A percentile compares a stretch with the other conserved stretches of the same genome.
These are phyloP conservation scores for Curvularia hawaiiensis DNA, from an alignment of 2,329 filamentous ascomycete genomes.

Conservation along the genomic window DNA sequence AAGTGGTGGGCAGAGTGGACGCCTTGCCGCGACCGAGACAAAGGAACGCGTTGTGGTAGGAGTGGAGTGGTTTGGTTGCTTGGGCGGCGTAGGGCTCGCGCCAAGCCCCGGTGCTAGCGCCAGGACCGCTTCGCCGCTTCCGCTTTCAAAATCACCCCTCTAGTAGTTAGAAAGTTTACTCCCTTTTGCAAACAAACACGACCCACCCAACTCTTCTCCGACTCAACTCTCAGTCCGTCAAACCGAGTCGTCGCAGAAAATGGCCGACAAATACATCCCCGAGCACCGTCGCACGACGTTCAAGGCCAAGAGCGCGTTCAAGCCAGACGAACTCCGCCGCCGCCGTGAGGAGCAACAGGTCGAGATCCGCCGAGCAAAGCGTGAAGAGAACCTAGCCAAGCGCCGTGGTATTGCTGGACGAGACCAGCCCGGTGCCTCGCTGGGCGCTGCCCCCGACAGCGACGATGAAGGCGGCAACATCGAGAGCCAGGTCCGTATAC, in stretches of 20 bases:
- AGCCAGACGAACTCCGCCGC: constrained; percentile 97
- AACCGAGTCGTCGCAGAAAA: constrained; percentile 57
- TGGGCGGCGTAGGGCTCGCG: constrained; percentile 20
- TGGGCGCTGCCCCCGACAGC: constrained; percentile 90
- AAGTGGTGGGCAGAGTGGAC: background rate
- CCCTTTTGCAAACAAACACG: constrained; percentile 42
- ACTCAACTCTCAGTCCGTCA: constrained; percentile 23
- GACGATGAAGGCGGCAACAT: constrained; percentile 96
- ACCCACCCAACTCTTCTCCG: constrained; percentile 22
- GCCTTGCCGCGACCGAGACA: background rate
- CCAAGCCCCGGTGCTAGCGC: constrained; percentile 22
- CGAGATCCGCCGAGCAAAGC: constrained; percentile 97
- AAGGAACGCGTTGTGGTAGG: constrained; percentile 5
- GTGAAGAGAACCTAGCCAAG: constrained; percentile 99
- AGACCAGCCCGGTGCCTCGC: constrained; percentile 74
- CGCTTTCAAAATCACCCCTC: constrained; percentile 43
- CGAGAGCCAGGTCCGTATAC: constrained; percentile 83
- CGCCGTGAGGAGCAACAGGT: constrained; percentile 99
- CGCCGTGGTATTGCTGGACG: constrained; percentile 88
- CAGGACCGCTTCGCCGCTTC: constrained; percentile 39
- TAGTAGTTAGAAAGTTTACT: constrained; percentile 34
- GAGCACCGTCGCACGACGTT: constrained; percentile 99
- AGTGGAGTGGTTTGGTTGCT: constrained; percentile 18
- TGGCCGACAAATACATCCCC: constrained; percentile 99
- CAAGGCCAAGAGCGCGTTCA: constrained; percentile 99